Evolutionary conservation across 371 early-diverging fungal species (phyloP).

Genomic region (Mortierella sp.): DNA sequence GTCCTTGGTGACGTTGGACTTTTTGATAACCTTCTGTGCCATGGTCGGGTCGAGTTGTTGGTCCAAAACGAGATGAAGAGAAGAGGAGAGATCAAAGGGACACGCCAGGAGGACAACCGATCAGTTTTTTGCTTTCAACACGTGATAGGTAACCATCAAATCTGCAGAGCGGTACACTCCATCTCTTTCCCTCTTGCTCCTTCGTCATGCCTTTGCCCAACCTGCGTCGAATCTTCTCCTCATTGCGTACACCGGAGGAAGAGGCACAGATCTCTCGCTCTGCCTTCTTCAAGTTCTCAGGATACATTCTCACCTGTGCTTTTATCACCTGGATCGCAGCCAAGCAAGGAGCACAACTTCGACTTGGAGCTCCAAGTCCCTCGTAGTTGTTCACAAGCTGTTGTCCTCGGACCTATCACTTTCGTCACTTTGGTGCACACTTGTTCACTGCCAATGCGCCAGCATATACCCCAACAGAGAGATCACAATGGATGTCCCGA

Average conservation of each 20-base stretch:
- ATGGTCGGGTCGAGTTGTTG: slow-evolving; percentile 29
- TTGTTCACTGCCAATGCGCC: too few species aligned
- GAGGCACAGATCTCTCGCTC: slow-evolving; percentile 78
- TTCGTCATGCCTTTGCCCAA: slow-evolving; percentile 72
- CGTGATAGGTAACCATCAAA: too few species aligned
- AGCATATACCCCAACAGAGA: too few species aligned
- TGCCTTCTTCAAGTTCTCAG: slow-evolving; percentile 83
- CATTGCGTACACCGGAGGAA: slow-evolving; percentile 82
- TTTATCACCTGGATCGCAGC: slow-evolving; percentile 73
- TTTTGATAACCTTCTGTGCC: slow-evolving; percentile 67
- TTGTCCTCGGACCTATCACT: background rate
- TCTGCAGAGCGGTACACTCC: too few species aligned
- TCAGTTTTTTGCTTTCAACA: too few species aligned
- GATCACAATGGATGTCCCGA: too few species aligned
- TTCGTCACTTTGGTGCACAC: too few species aligned
- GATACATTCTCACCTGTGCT: slow-evolving; percentile 75
- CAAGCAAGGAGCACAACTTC: slow-evolving; percentile 45
- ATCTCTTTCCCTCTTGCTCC: background rate
- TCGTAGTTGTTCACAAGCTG: background rate
- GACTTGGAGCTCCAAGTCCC: slow-evolving; percentile 18
- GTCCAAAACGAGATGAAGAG: background rate
- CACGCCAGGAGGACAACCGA: too few species aligned
- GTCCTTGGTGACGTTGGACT: slow-evolving; percentile 59
- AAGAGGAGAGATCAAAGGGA: background rate
- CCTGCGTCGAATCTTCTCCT: slow-evolving; percentile 77